These are phyloP conservation scores for Aquilaria yunnanensis DNA, from an alignment of 345 rosid species.

Conservation along the genomic window DNA sequence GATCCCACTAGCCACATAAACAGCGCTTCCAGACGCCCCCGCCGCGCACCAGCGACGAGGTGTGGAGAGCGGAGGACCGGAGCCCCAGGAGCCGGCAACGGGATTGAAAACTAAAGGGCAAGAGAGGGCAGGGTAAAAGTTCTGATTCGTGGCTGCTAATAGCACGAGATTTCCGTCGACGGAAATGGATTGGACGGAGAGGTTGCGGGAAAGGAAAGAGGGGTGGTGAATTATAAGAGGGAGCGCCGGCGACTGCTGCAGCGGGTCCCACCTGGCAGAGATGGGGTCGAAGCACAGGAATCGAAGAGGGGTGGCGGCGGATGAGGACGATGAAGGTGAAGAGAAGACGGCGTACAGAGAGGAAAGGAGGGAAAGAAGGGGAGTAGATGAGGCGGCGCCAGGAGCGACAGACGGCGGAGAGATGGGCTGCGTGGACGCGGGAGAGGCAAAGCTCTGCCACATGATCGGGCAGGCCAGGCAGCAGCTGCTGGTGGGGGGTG, in stretches of 20 bases:
- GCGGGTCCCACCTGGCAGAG: slow-evolving; percentile 31
- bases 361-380: slow-evolving; percentile 39
- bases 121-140: slow-evolving; percentile 40
- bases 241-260: slow-evolving; percentile 24
- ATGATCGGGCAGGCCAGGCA: slow-evolving; percentile 49
- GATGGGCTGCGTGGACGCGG: slow-evolving; percentile 27
- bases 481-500: slow-evolving; percentile 17
- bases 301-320: slow-evolving; percentile 11
- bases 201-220: slow-evolving; percentile 31
- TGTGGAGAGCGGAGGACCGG: slow-evolving; percentile 28
- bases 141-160: slow-evolving; percentile 31
- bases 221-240: slow-evolving; percentile 46
- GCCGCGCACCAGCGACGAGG: slow-evolving; percentile 53
- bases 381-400: slow-evolving; percentile 51
- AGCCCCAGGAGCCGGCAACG: slow-evolving; percentile 19
- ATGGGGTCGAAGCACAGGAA: slow-evolving; percentile 41
- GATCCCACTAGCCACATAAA: slow-evolving; percentile 48
- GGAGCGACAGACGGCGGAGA: slow-evolving; percentile 42
- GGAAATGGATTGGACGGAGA: slow-evolving; percentile 41
- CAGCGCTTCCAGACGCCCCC: slow-evolving; percentile 23
- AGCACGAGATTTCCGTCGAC: slow-evolving; percentile 33
- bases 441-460: slow-evolving; percentile 40
- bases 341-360: slow-evolving; percentile 40
- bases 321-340: slow-evolving; percentile 2
- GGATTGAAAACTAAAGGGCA: slow-evolving; percentile 41